Evolutionary conservation across 306 rosid species (phyloP).

Genomic region (Vigna hirtella): DNA sequence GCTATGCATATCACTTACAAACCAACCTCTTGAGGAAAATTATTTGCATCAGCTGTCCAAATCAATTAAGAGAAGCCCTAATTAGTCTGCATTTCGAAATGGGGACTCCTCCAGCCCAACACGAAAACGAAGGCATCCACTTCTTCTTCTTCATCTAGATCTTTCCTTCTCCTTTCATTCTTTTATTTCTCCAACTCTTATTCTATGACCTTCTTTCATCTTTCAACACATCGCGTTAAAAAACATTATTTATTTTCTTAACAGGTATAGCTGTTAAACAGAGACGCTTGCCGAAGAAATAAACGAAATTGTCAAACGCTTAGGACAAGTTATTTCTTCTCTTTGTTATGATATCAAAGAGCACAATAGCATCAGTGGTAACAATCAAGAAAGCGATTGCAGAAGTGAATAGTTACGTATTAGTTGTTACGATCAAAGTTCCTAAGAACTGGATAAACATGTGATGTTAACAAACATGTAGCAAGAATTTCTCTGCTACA

Average conservation of each 20-base stretch:
- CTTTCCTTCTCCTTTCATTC: constrained; percentile 16
- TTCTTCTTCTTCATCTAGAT: constrained; percentile 26
- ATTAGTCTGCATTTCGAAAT: constrained; percentile 25
- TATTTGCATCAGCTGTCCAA: constrained; percentile 53
- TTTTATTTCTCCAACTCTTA: constrained; percentile 5
- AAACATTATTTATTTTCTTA: too few relatives aligned
- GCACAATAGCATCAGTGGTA: constrained; percentile 11
- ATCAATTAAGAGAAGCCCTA: constrained; percentile 43
- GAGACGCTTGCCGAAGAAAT: not conserved
- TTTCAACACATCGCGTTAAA: not conserved
- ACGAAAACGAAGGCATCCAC: constrained; percentile 47
- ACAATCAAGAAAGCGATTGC: constrained; percentile 25
- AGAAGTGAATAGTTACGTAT: constrained; percentile 7
- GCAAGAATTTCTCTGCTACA: not conserved
- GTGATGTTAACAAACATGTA: not conserved
- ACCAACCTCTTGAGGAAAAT: constrained; percentile 40
- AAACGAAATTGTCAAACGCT: not conserved
- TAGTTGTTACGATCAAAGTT: not conserved
- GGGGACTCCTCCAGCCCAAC: constrained; percentile 60
- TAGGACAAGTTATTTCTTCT: constrained; percentile 5
- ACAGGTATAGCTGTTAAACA: not conserved
- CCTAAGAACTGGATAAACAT: constrained; percentile 1
- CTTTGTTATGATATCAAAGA: not conserved
- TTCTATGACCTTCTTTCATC: not conserved
- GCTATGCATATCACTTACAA: constrained; percentile 35